A percentile compares a stretch with the other conserved stretches of the same genome.
Conservation (phyloP, 495 filamentous ascomycete genomes). For the Penicillium malachiteum region DNA sequence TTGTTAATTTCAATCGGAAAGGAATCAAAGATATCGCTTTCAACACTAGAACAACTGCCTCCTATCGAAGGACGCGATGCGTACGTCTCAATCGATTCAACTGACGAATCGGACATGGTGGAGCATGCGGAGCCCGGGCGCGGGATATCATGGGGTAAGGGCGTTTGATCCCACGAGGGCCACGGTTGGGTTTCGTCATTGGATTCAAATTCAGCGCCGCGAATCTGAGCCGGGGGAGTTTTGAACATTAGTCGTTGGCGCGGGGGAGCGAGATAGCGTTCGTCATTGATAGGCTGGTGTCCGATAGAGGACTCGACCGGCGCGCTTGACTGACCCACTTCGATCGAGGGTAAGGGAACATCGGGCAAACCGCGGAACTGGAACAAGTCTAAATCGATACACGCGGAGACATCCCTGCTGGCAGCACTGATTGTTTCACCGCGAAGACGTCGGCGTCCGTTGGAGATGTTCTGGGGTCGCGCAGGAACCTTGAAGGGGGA, state of each 20-base stretch:
- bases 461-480: constrained; percentile 44
- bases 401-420: constrained; percentile 33
- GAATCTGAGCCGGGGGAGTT: constrained; percentile 61
- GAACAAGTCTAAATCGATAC: constrained; percentile 33
- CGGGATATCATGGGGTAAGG: constrained; percentile 38
- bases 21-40: constrained; percentile 60
- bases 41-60: constrained; percentile 67
- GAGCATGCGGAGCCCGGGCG: constrained; percentile 62
- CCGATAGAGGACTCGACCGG: constrained; percentile 17
- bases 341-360: constrained; percentile 60
- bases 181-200: constrained; percentile 26
- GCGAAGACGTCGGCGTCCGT: constrained; percentile 48
- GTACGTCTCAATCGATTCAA: constrained; percentile 64
- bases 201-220: constrained; percentile 34
- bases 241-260: constrained; percentile 56
- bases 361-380: constrained; percentile 37
- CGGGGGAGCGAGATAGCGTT: constrained; percentile 50
- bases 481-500: constrained; percentile 42
- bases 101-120: constrained; percentile 65
- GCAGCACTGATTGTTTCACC: constrained; percentile 26
- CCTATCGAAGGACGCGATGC: constrained; percentile 63
- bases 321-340: constrained; percentile 33
- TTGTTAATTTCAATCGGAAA: constrained; percentile 44
- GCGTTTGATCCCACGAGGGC: constrained; percentile 34
- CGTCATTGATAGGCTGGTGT: constrained; percentile 30